Conservation (phyloP, 495 filamentous ascomycete genomes). For the Aspergillus conjunctus region DNA sequence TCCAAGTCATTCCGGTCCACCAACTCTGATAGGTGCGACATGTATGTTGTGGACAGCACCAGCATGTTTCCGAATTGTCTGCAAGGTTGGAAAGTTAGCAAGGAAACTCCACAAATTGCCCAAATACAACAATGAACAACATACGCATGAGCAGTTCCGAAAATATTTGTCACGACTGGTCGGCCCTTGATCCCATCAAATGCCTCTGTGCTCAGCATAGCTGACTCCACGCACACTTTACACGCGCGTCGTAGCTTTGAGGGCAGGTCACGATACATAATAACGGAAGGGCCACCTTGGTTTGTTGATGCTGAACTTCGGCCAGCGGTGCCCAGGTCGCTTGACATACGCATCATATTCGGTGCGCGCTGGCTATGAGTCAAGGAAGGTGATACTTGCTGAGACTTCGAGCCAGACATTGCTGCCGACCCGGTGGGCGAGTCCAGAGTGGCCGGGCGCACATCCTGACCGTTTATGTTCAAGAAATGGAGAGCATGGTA, state of each 20-base stretch:
- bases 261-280: constrained; percentile 32
- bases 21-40: constrained; percentile 55
- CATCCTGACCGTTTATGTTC: constrained; percentile 25
- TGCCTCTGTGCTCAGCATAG: constrained; percentile 81
- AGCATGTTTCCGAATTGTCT: constrained; percentile 98
- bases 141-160: constrained; percentile 96
- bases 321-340: constrained; percentile 37
- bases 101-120: neutral
- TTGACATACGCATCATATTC: constrained; percentile 39
- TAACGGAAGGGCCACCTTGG: neutral
- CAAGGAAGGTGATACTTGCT: constrained; percentile 37
- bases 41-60: constrained; percentile 77
- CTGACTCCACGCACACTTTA: constrained; percentile 66
- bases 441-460: constrained; percentile 31
- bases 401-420: constrained; percentile 33
- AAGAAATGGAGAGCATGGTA: constrained; percentile 59
- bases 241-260: constrained; percentile 52
- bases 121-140: constrained; percentile 33
- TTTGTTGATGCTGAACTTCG: neutral
- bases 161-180: constrained; percentile 88
- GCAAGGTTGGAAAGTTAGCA: constrained; percentile 12
- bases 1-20: constrained; percentile 55
- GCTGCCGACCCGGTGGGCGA: constrained; percentile 33
- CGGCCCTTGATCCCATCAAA: constrained; percentile 74
- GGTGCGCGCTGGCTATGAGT: constrained; percentile 28